These are phyloP conservation scores for Forsythia viridissima DNA, from an alignment of 257 asterid genomes.

Conservation along the genomic window DNA sequence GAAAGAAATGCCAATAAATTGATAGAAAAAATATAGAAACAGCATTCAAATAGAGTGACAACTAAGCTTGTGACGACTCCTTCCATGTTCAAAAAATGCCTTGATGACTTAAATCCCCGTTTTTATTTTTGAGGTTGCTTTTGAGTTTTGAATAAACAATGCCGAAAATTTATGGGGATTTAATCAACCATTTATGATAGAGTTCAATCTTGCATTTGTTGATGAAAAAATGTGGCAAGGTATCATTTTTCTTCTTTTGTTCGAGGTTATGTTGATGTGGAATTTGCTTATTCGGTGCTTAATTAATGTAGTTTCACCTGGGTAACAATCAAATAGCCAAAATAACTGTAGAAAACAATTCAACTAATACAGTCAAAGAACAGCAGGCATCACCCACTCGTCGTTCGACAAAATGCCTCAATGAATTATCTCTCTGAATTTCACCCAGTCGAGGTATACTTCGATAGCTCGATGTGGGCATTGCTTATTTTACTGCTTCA, in stretches of 20 bases:
- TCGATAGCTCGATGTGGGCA: background rate
- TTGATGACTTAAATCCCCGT: background rate
- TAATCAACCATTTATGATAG: background rate
- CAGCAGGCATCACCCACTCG: background rate
- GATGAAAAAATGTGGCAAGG: background rate
- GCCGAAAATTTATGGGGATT: background rate
- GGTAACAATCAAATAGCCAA: background rate
- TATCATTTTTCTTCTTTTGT: background rate
- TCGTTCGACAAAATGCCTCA: conserved; percentile 15
- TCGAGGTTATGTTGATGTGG: background rate
- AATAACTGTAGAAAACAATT: background rate
- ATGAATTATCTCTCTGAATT: background rate
- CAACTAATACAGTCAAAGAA: background rate
- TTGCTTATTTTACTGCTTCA: background rate
- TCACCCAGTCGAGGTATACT: background rate
- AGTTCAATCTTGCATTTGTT: background rate
- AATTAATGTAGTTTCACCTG: background rate
- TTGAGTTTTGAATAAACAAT: background rate
- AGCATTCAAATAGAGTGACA: background rate
- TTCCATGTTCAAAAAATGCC: background rate
- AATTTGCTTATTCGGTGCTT: background rate
- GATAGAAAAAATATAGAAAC: background rate
- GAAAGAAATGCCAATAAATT: conserved; percentile 1
- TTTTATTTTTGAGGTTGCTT: background rate
- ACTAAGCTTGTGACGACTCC: background rate